Percentiles rank a stretch among this genome's conserved stretches.
phyloP scores from a whole-genome alignment of 2,329 filamentous ascomycete genomes.

The Xylariaceae sp. region DNA sequence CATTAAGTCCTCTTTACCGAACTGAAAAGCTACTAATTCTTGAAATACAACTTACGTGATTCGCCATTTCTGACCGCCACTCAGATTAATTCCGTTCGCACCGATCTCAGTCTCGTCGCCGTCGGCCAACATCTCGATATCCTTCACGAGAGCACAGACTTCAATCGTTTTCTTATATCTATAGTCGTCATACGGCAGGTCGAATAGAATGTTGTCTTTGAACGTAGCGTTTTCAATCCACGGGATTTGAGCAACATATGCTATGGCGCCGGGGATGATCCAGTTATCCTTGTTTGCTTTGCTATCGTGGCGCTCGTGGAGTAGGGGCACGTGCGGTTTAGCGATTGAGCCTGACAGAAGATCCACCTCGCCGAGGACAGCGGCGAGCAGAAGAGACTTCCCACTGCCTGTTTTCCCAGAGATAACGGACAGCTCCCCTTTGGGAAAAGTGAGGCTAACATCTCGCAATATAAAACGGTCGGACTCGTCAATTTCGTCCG shows the following conservation, averaged over 20 bases:
- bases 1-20: neutral
- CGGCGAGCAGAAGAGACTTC: constrained; percentile 69
- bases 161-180: constrained; percentile 67
- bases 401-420: constrained; percentile 75
- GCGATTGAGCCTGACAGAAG: constrained; percentile 59
- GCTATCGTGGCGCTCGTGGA: constrained; percentile 55
- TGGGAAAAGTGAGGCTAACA: constrained; percentile 62
- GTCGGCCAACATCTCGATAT: constrained; percentile 70
- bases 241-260: constrained; percentile 74
- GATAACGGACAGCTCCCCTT: constrained; percentile 66
- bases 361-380: constrained; percentile 72
- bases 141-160: constrained; percentile 70
- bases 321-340: constrained; percentile 47
- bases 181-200: constrained; percentile 62
- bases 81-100: constrained; percentile 78
- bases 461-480: constrained; percentile 62
- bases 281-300: constrained; percentile 62
- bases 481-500: constrained; percentile 42
- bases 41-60: constrained; percentile 47
- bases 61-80: constrained; percentile 79
- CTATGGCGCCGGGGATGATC: constrained; percentile 65
- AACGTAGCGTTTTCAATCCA: constrained; percentile 84
- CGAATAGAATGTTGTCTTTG: constrained; percentile 74
- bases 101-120: constrained; percentile 79
- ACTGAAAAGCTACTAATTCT: neutral